Percentiles rank a stretch among this genome's conserved stretches.
phyloP scores from a whole-genome alignment of 2,329 filamentous ascomycete genomes.

The Pseudogymnoascus sp. region DNA sequence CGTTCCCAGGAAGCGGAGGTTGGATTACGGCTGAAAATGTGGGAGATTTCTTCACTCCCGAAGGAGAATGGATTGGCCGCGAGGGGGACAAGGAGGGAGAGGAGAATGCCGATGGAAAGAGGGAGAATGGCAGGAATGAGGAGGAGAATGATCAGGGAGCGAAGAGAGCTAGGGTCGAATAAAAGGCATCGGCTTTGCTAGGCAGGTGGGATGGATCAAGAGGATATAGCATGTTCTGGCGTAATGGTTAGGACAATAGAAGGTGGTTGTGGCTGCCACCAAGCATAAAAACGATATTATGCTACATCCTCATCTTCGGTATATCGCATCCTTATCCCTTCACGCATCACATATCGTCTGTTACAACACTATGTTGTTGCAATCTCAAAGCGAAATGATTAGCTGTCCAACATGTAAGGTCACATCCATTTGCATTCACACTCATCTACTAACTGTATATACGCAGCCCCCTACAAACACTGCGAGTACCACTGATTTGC shows the following conservation, averaged over 20 bases:
- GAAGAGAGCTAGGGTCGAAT: slow-evolving; percentile 26
- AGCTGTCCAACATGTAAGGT: too few species aligned
- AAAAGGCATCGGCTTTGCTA: not conserved
- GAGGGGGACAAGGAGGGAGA: slow-evolving; percentile 25
- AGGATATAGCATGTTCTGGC: not conserved
- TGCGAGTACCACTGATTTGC: slow-evolving; percentile 16
- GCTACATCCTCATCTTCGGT: too few species aligned
- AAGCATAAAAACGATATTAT: not conserved
- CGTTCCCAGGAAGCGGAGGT: slow-evolving; percentile 64
- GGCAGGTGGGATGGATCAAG: too few species aligned
- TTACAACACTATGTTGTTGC: too few species aligned
- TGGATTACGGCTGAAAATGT: slow-evolving; percentile 94
- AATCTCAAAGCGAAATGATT: too few species aligned
- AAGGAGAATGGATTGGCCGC: slow-evolving; percentile 66
- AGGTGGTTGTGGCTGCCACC: not conserved
- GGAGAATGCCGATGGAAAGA: slow-evolving; percentile 32
- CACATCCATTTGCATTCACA: not conserved
- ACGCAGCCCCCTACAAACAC: not conserved
- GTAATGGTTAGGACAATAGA: not conserved
- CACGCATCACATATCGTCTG: too few species aligned
- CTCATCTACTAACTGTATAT: too few species aligned
- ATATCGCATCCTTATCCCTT: too few species aligned
- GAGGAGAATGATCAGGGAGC: slow-evolving; percentile 35
- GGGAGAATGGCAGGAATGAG: slow-evolving; percentile 47
- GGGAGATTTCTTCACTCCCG: slow-evolving; percentile 70